These are phyloP conservation scores for Kodamaea jinghongensis DNA, from an alignment of 805 yeast genomes.

Conservation along the genomic window DNA sequence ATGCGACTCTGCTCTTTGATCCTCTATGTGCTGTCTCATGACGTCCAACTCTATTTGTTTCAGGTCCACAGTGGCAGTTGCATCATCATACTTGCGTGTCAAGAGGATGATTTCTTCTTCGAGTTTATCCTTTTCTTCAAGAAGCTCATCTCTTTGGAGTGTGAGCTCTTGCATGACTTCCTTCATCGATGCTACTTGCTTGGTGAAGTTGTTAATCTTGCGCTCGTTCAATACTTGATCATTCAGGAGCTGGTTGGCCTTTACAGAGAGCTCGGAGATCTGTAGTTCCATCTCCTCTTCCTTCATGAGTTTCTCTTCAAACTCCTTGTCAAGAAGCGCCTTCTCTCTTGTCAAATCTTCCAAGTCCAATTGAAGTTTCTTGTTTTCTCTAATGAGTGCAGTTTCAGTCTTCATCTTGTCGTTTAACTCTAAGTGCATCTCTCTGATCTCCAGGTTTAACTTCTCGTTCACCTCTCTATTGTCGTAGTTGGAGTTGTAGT, in stretches of 20 bases:
- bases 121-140: slow-evolving; percentile 33
- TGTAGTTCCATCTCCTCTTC: slow-evolving; percentile 35
- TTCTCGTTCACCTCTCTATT: slow-evolving; percentile 43
- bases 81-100: slow-evolving; percentile 26
- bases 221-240: slow-evolving; percentile 37
- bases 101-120: slow-evolving; percentile 30
- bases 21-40: slow-evolving; percentile 34
- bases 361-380: slow-evolving; percentile 56
- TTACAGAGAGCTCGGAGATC: slow-evolving; percentile 26
- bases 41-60: slow-evolving; percentile 27
- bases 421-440: slow-evolving; percentile 51
- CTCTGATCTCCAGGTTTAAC: slow-evolving; percentile 50
- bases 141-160: slow-evolving; percentile 59
- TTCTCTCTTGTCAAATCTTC: slow-evolving; percentile 41
- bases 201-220: slow-evolving; percentile 31
- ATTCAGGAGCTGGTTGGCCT: slow-evolving; percentile 28
- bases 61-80: slow-evolving; percentile 21
- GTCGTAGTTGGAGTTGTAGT: slow-evolving; percentile 46
- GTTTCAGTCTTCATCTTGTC: slow-evolving; percentile 63
- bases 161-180: slow-evolving; percentile 59
- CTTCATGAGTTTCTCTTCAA: slow-evolving; percentile 40
- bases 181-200: slow-evolving; percentile 56
- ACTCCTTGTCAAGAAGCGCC: slow-evolving; percentile 26
- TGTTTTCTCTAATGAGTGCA: slow-evolving; percentile 59
- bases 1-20: slow-evolving; percentile 31